These are phyloP conservation scores for Pseudogymnoascus sp. DNA, from an alignment of 2,329 filamentous ascomycete species.

Conservation along the genomic window DNA sequence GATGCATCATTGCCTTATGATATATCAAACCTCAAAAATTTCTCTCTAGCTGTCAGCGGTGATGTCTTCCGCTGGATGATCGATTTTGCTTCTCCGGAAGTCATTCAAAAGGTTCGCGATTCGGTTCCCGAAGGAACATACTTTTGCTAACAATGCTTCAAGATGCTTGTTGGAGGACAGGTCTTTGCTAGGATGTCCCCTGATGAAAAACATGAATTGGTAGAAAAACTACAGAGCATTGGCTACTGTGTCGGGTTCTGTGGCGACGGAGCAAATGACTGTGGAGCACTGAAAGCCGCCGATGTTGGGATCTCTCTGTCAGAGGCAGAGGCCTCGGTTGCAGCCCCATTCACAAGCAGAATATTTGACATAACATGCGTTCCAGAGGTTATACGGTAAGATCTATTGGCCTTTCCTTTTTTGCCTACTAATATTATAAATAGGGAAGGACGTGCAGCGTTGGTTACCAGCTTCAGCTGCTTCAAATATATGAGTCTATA, in stretches of 20 bases:
- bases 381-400: constrained; percentile 74
- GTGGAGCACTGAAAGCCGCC: constrained; percentile 90
- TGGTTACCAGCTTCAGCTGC: constrained; percentile 98
- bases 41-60: constrained; percentile 80
- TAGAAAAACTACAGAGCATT: constrained; percentile 93
- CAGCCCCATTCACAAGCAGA: constrained; percentile 93
- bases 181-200: constrained; percentile 98
- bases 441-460: constrained; percentile 80
- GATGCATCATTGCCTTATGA: constrained; percentile 84
- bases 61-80: constrained; percentile 96
- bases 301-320: constrained; percentile 96
- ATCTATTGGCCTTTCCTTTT: neutral
- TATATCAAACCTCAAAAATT: constrained; percentile 73
- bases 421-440: constrained; percentile 14
- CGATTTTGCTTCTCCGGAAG: constrained; percentile 76
- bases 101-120: constrained; percentile 58
- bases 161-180: constrained; percentile 86
- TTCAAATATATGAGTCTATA: constrained; percentile 99
- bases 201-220: constrained; percentile 95
- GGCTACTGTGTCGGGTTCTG: constrained; percentile 96
- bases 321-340: constrained; percentile 94
- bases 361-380: constrained; percentile 97
- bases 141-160: constrained; percentile 17
- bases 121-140: neutral
- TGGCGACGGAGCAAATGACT: constrained; percentile 95